Percentiles rank a stretch among this genome's conserved stretches.
phyloP scores from a whole-genome alignment of 2,329 filamentous ascomycete species.

The Cytospora paraplurivora region DNA sequence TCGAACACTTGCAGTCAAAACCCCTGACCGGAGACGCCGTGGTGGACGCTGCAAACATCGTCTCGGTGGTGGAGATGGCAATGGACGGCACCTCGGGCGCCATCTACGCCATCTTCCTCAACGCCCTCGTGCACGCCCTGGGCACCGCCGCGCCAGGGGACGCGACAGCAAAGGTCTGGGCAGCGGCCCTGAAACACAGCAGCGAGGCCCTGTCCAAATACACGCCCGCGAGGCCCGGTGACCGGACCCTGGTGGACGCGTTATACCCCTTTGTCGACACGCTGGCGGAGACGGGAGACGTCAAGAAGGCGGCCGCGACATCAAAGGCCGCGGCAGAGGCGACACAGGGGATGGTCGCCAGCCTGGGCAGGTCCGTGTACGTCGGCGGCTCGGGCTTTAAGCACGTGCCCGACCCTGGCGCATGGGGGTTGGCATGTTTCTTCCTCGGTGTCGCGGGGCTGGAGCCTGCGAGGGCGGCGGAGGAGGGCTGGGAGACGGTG shows the following conservation, averaged over 20 bases:
- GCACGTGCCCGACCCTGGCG: conserved; percentile 70
- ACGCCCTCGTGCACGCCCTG: conserved; percentile 72
- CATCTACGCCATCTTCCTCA: conserved; percentile 81
- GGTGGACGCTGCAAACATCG: conserved; percentile 54
- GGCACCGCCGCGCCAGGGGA: conserved; percentile 45
- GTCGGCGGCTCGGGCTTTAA: conserved; percentile 75
- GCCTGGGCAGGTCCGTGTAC: conserved; percentile 80
- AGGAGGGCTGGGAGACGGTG: conserved; percentile 42
- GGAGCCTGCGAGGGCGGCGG: conserved; percentile 44
- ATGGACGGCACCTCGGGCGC: conserved; percentile 67
- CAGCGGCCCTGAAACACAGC: conserved; percentile 70
- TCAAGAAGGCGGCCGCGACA: conserved; percentile 74
- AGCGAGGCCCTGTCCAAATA: conserved; percentile 74
- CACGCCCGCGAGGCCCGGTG: conserved; percentile 85
- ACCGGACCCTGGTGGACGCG: conserved; percentile 88
- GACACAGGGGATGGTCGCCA: conserved; percentile 92
- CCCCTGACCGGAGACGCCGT: conserved; percentile 55
- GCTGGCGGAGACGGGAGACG: conserved; percentile 64
- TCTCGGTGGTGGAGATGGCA: conserved; percentile 55
- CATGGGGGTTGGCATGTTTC: conserved; percentile 74
- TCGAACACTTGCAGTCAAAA: conserved; percentile 50
- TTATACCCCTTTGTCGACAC: conserved; percentile 82
- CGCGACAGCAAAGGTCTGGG: conserved; percentile 50
- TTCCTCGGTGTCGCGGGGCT: conserved; percentile 71
- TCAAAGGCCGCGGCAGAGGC: conserved; percentile 75